phyloP scores from a whole-genome alignment of 805 yeast genomes.

The Cyberlindnera galapagoensis region DNA sequence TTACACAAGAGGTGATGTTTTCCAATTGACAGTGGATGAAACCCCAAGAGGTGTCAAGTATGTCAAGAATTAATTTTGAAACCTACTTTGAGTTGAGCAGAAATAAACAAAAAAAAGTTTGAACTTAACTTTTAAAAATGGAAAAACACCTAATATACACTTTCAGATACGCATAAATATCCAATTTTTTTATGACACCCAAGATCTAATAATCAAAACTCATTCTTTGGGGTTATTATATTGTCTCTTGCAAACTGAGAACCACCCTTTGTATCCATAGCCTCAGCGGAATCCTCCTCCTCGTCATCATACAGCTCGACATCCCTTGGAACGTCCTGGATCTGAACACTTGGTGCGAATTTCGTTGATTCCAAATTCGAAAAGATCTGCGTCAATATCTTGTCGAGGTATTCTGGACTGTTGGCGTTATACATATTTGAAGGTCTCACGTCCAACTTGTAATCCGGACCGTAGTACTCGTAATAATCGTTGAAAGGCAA shows the following conservation, averaged over 20 bases:
- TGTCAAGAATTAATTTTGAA: slow-evolving; percentile 1
- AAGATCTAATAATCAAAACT: slow-evolving; percentile 43
- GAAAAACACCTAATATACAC: too few relatives aligned
- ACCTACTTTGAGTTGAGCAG: too few relatives aligned
- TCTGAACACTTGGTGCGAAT: slow-evolving; percentile 95
- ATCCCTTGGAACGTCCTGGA: slow-evolving; percentile 84
- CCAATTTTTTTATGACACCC: not conserved
- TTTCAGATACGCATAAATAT: too few relatives aligned
- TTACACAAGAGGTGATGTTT: slow-evolving; percentile 37
- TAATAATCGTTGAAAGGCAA: slow-evolving; percentile 79
- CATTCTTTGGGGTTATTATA: slow-evolving; percentile 63
- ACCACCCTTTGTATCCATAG: slow-evolving; percentile 88
- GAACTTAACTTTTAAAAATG: too few relatives aligned
- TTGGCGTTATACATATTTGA: slow-evolving; percentile 96
- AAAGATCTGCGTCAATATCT: slow-evolving; percentile 70
- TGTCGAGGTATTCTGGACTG: slow-evolving; percentile 84
- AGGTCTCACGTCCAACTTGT: slow-evolving; percentile 88
- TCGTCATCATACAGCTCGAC: slow-evolving; percentile 82
- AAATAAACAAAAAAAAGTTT: too few relatives aligned
- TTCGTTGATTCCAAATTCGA: slow-evolving; percentile 82
- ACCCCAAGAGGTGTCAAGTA: slow-evolving; percentile 20
- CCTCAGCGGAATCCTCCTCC: slow-evolving; percentile 73
- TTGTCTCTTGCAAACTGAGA: slow-evolving; percentile 80
- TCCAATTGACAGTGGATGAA: slow-evolving; percentile 36
- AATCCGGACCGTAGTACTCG: slow-evolving; percentile 97